A percentile compares a stretch with the other conserved stretches of the same genome.
These are phyloP conservation scores for Secale cereale DNA, from an alignment of 176 grass and related monocot genomes.

Conservation along the genomic window DNA sequence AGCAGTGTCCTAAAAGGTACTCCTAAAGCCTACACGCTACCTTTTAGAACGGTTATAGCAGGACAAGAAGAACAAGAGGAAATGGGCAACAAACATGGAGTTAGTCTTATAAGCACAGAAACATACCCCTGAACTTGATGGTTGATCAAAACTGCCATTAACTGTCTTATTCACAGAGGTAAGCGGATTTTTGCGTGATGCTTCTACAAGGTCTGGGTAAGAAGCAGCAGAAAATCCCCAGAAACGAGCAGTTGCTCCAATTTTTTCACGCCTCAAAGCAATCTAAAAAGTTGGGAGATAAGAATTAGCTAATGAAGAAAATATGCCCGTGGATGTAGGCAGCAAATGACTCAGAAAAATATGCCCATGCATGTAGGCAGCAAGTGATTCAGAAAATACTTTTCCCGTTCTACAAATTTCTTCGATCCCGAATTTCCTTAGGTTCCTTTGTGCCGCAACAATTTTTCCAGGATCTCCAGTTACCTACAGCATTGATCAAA, in stretches of 20 bases:
- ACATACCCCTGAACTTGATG: conserved; percentile 54
- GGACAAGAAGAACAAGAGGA: neutral
- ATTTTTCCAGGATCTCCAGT: conserved; percentile 97
- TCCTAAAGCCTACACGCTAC: neutral
- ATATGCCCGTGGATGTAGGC: neutral
- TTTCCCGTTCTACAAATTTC: conserved; percentile 97
- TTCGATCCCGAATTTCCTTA: conserved; percentile 86
- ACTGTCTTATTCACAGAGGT: conserved; percentile 37
- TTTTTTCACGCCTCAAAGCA: conserved; percentile 89
- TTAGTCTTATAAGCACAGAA: neutral
- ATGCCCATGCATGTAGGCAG: conserved; percentile 7
- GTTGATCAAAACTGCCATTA: conserved; percentile 44
- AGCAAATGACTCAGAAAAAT: conserved; percentile 21
- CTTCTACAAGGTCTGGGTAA: conserved; percentile 74
- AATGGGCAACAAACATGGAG: neutral
- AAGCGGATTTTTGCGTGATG: conserved; percentile 38
- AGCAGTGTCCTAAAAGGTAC: neutral
- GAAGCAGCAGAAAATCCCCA: conserved; percentile 96
- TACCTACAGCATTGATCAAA: conserved; percentile 54
- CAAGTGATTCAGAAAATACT: conserved; percentile 33
- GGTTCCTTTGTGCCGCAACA: conserved; percentile 64
- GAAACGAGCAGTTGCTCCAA: conserved; percentile 86
- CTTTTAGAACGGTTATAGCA: neutral
- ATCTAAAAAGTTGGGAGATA: conserved; percentile 50
- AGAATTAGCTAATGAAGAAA: conserved; percentile 18